Base-by-base conservation (phyloP, 148 eudicot species). In the Bassia scoparia region DNA sequence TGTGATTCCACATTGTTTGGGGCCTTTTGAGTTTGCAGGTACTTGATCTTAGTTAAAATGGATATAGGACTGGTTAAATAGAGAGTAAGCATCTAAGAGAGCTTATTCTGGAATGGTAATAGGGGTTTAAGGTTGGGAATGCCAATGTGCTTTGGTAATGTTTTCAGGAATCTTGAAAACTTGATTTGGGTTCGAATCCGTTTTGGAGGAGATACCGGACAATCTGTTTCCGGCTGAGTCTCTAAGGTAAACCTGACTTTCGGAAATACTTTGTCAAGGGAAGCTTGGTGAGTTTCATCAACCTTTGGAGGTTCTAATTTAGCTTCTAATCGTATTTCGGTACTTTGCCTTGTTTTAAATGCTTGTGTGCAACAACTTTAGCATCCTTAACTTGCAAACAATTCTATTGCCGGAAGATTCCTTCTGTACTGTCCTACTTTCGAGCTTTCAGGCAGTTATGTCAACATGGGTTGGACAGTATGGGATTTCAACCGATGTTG, bases 381-480 rank as follows among this genome's bases (percentile, higher is more conserved):
- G 81, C 56, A 76, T 83, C 68, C 85, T 94, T 5, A 88, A 83
- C 81, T 69, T 91, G 98, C 97, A 31, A 85, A 87, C 67, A 94
- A 94, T 77, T 86, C 88, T 14, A 79, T 94, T 69, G 80, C 82
- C 41, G 97, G 98, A 49, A 93, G 54, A 77, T 94, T 53, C 98
- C 97, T 29, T 83, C 96, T 75, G 91, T 97, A 77, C 77, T 94
- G 77, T 87, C 98, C 29, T 80, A 82, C 2, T 89, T 87, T 66
- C 82, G 78, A 60, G 90, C 72, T 31, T 70, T 94, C 78, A 88
- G 71, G 24, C 91, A 83, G 79, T 87, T 94, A 38, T 94, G 81
- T 91, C 7, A 78, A 29, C 68, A 94, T 81, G 77, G 77, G 75
- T 75, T 94, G 60, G 77, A n/a, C n/a, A 79, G 49, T 89, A 86